phyloP scores from a whole-genome alignment of 352 stramenopile species.

The Globisporangium emineosum region DNA sequence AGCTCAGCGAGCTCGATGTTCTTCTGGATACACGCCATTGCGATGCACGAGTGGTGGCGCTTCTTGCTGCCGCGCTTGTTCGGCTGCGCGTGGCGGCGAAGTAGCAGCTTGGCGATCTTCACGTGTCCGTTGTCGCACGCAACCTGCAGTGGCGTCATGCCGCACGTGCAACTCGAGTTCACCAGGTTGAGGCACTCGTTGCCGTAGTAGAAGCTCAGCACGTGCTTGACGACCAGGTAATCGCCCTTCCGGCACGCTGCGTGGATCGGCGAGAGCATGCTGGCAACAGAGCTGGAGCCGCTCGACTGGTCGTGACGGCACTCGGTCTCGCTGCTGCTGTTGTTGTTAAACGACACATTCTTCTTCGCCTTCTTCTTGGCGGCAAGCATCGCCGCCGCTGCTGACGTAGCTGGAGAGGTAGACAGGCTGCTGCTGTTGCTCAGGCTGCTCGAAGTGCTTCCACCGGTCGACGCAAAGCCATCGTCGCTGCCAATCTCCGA shows the following conservation, averaged over 20 bases:
- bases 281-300: constrained; percentile 16
- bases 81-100: constrained; percentile 52
- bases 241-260: constrained; percentile 58
- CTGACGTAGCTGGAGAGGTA: neutral
- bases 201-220: constrained; percentile 65
- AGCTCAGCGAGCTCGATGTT: constrained; percentile 49
- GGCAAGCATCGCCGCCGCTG: constrained; percentile 6
- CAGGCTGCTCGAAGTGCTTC: constrained; percentile 11
- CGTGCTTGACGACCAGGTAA: constrained; percentile 61
- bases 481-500: constrained; percentile 17
- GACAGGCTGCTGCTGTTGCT: constrained; percentile 7
- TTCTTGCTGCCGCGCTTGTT: constrained; percentile 44
- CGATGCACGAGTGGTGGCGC: constrained; percentile 43
- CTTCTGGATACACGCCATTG: constrained; percentile 43
- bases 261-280: constrained; percentile 59
- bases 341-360: constrained; percentile 57
- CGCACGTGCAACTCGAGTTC: constrained; percentile 62
- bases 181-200: constrained; percentile 59
- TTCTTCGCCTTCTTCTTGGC: constrained; percentile 48
- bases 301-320: constrained; percentile 22
- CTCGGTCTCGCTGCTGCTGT: constrained; percentile 17
- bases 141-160: constrained; percentile 69
- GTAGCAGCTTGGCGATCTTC: constrained; percentile 58
- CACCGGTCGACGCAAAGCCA: constrained; percentile 14
- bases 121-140: constrained; percentile 51